Evolutionary conservation across 2,329 filamentous ascomycete species (phyloP).

Genomic region (Trichoderma simmonsii): DNA sequence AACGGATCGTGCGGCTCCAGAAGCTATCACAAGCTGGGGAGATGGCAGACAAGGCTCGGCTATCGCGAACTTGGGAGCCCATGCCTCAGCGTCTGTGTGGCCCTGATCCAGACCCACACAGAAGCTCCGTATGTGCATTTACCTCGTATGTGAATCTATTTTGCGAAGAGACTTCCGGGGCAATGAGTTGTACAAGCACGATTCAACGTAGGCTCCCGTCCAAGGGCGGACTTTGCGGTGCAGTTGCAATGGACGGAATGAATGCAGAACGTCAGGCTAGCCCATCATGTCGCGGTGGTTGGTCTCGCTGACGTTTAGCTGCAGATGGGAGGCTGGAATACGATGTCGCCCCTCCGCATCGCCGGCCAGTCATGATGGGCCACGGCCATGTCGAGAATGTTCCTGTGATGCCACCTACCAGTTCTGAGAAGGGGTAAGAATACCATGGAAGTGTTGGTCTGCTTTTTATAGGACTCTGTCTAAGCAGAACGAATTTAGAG

Average conservation of each 20-base stretch:
- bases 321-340: constrained; percentile 2
- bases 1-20: background rate
- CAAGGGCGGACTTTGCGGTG: background rate
- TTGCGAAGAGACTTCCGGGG: too few relatives aligned
- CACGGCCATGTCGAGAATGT: background rate
- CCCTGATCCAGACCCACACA: background rate
- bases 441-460: background rate
- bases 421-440: background rate
- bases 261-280: background rate
- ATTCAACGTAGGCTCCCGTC: background rate
- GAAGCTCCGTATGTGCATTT: background rate
- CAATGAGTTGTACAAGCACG: background rate
- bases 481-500: background rate
- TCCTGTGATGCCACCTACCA: background rate
- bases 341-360: background rate
- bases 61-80: background rate
- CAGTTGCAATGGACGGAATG: background rate
- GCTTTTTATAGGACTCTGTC: background rate
- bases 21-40: background rate
- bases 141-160: background rate
- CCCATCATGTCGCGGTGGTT: background rate
- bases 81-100: background rate
- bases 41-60: background rate
- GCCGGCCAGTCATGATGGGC: background rate
- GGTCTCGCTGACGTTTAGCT: constrained; percentile 2